These are phyloP conservation scores for Paramecium caudatum DNA, from an alignment of 73 alveolate genomes.

Conservation along the genomic window DNA sequence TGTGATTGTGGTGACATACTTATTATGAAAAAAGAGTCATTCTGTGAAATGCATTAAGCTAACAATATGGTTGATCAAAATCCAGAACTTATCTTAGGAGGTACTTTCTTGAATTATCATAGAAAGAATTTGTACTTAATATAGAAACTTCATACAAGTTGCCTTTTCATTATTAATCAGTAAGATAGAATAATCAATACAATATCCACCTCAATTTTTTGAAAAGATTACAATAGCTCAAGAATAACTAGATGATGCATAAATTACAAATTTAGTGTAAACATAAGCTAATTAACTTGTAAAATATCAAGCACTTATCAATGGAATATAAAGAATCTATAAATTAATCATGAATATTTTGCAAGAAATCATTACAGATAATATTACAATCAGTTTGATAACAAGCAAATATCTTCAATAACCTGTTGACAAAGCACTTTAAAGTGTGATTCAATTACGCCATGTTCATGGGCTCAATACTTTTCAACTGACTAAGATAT, in stretches of 20 bases:
- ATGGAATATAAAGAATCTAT: not conserved
- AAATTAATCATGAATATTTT: not conserved
- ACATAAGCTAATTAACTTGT: not conserved
- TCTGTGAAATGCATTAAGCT: not conserved
- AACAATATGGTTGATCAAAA: not conserved
- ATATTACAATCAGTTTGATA: not conserved
- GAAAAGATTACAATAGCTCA: not conserved
- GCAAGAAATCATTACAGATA: not conserved
- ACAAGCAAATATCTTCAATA: not conserved
- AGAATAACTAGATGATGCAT: not conserved
- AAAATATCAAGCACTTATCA: not conserved
- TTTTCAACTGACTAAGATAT: not conserved
- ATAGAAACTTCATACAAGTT: not conserved
- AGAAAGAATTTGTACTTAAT: not conserved
- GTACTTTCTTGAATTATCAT: not conserved
- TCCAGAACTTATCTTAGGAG: not conserved
- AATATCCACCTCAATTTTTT: not conserved
- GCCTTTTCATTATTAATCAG: not conserved
- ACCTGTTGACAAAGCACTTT: not conserved
- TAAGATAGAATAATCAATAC: not conserved
- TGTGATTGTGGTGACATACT: slow-evolving; percentile 54
- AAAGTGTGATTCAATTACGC: not conserved
- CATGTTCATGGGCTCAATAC: not conserved
- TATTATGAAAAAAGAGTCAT: not conserved
- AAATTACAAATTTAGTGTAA: not conserved